Evolutionary conservation across 1,139 yeast genomes (phyloP), one percentile per base, ranked within the genome.

Genomic region (Yamadazyma triangularis): DNA sequence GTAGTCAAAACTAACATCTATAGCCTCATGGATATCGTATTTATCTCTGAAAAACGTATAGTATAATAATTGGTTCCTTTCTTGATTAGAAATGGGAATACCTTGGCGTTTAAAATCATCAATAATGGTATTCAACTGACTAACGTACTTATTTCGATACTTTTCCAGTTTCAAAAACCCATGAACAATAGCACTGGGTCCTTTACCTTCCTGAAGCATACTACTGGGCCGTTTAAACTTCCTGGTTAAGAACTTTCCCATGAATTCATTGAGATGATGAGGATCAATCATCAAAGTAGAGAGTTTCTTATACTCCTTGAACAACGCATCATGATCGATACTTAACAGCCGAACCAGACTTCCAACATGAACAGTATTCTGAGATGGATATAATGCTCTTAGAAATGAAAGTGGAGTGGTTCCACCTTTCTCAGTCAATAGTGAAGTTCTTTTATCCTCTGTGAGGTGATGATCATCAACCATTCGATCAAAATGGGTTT

Each of bases 221-320:
- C 28, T 14, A 5, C 27, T 14, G 2, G 48, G 48, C 14, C 46
- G 10, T 19, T 34, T 33, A 15, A 32, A 33, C 8, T 28, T 27
- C 13, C 29, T 24, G 15, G 29, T 27, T 7, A 60, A 40, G 31
- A 67, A 56, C 22, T 42, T 43, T 3, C 44, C 34, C 14, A 73
- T 35, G 22, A 73, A 53, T 8, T 52, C 55, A 35, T 70, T 67
- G 22, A 72, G 50, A 40, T 70, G 70, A 8, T 46, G 39, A 4
- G 61, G 54, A 4, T 47, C 39, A 4, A 44, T 36, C 2, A 31
- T 13, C 10, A 23, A 23, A 3, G 35, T 8, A 2, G 26, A 28
- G 2, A 32, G 16, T 14, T 28, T 27, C 2, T 10, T 6, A 23
- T 38, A 41, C n/a, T 32, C 38, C 6, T 34, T n/a, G 19, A 23